phyloP scores from a whole-genome alignment of 129 eudicot species.

The Lactuca sativa region DNA sequence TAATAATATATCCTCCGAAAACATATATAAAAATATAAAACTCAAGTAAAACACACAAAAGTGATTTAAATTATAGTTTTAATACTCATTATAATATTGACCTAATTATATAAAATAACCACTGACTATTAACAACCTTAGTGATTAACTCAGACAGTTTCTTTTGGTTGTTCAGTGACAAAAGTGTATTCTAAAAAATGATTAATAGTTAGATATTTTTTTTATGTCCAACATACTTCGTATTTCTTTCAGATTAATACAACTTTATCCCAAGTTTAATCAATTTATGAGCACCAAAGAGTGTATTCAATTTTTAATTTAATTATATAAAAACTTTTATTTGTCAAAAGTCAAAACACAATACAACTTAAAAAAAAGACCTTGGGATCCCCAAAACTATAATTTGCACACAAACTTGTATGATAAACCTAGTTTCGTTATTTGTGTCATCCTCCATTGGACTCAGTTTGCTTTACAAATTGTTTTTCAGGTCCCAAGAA shows the following conservation, averaged over 20 bases:
- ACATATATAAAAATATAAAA: too few relatives aligned
- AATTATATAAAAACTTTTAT: too few relatives aligned
- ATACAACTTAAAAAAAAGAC: neutral
- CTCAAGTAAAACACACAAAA: neutral
- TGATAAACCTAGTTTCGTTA: neutral
- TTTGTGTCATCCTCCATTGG: neutral
- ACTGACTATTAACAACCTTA: neutral
- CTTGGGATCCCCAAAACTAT: neutral
- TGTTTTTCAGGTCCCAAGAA: constrained; percentile 50
- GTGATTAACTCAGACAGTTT: neutral
- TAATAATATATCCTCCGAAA: neutral
- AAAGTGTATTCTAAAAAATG: too few relatives aligned
- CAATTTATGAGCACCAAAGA: neutral
- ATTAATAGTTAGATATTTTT: too few relatives aligned
- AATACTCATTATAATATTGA: neutral
- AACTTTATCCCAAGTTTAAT: neutral
- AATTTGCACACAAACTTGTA: neutral
- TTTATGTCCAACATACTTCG: neutral
- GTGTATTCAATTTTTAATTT: too few relatives aligned
- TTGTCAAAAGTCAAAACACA: too few relatives aligned
- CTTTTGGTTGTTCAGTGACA: neutral
- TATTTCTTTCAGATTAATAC: too few relatives aligned
- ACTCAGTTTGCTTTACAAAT: constrained; percentile 7
- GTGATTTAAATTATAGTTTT: neutral
- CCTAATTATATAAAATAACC: neutral